A percentile compares a stretch with the other conserved stretches of the same genome.
phyloP scores from a whole-genome alignment of 495 filamentous ascomycete species.

The Penicillium turbatum region DNA sequence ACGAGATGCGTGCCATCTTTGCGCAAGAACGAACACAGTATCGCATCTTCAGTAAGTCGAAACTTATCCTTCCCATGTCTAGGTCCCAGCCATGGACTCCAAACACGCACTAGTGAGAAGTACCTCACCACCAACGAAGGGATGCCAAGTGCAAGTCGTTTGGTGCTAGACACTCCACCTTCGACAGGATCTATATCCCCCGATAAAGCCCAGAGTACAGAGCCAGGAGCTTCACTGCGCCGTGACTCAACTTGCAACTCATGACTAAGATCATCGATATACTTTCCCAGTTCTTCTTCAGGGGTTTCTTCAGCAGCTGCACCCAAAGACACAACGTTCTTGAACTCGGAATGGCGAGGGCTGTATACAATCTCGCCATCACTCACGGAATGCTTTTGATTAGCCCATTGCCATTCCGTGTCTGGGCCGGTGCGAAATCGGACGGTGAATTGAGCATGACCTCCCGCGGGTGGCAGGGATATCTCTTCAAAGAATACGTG shows the following conservation, averaged over 20 bases:
- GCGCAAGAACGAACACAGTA: conserved; percentile 78
- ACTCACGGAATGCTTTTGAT: conserved; percentile 52
- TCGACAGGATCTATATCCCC: conserved; percentile 50
- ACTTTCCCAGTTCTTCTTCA: conserved; percentile 49
- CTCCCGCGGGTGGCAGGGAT: conserved; percentile 28
- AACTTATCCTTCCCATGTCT: conserved; percentile 71
- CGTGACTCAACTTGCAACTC: conserved; percentile 53
- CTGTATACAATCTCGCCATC: conserved; percentile 59
- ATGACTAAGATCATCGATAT: conserved; percentile 57
- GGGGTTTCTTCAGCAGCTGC: conserved; percentile 14
- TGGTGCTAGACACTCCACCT: conserved; percentile 52
- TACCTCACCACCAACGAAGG: conserved; percentile 57
- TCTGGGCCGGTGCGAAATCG: conserved; percentile 58
- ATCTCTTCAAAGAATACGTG: conserved; percentile 38
- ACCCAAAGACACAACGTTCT: conserved; percentile 5
- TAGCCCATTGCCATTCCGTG: conserved; percentile 71
- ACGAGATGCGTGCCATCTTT: conserved; percentile 72
- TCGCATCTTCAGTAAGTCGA: conserved; percentile 65
- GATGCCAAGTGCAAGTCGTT: conserved; percentile 56
- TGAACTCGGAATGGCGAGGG: conserved; percentile 7
- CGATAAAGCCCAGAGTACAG: conserved; percentile 66
- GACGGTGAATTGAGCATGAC: conserved; percentile 62
- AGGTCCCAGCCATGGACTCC: conserved; percentile 82
- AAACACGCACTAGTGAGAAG: conserved; percentile 76
- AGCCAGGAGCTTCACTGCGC: conserved; percentile 64